Conservation (phyloP, 208 protist genomes). For the Crithidia thermophila region DNA sequence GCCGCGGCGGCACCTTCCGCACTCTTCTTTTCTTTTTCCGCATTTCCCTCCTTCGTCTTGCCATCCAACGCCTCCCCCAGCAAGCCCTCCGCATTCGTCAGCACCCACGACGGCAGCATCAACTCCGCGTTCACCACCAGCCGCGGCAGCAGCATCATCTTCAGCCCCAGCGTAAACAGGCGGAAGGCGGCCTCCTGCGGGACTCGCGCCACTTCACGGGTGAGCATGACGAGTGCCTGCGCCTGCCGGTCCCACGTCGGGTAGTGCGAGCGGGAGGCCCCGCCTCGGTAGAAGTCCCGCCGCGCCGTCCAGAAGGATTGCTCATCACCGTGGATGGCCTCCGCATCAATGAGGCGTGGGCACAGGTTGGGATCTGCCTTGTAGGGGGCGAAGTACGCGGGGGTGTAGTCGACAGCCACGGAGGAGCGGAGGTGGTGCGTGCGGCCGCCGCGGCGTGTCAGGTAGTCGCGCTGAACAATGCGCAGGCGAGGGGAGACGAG, state of each 20-base stretch:
- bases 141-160: slow-evolving; percentile 73
- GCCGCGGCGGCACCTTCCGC: background rate
- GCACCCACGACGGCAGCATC: slow-evolving; percentile 69
- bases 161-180: slow-evolving; percentile 73
- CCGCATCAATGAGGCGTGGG: slow-evolving; percentile 80
- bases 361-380: slow-evolving; percentile 36
- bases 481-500: slow-evolving; percentile 59
- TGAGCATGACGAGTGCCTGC: slow-evolving; percentile 80
- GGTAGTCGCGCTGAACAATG: slow-evolving; percentile 67
- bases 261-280: slow-evolving; percentile 41
- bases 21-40: background rate
- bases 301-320: slow-evolving; percentile 75
- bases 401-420: slow-evolving; percentile 69
- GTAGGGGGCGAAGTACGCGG: slow-evolving; percentile 46
- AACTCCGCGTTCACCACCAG: slow-evolving; percentile 51
- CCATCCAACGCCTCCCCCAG: slow-evolving; percentile 37
- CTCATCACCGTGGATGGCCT: slow-evolving; percentile 82
- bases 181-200: slow-evolving; percentile 87
- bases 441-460: slow-evolving; percentile 72
- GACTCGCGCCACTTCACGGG: slow-evolving; percentile 65
- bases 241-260: slow-evolving; percentile 83
- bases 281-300: slow-evolving; percentile 64
- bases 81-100: slow-evolving; percentile 59
- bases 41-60: slow-evolving; percentile 28
- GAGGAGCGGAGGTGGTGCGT: slow-evolving; percentile 42